Conservation (phyloP, 768 basidiomycete species). For the Boletus vinaceobasis region DNA sequence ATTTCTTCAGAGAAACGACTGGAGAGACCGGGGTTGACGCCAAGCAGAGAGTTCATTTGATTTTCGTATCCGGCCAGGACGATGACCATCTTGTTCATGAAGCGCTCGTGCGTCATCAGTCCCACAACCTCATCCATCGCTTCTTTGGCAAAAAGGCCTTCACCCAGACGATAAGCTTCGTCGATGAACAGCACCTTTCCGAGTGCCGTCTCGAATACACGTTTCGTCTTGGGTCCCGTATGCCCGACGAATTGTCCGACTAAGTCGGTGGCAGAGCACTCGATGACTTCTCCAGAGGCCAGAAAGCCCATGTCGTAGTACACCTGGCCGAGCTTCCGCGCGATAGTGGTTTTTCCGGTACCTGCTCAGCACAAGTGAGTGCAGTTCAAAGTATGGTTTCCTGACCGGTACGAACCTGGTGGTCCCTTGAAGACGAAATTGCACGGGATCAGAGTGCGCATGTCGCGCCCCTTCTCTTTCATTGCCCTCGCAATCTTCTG, state of each 20-base stretch:
- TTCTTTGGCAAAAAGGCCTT: neutral
- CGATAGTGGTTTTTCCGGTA: neutral
- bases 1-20: neutral
- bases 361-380: neutral
- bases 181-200: neutral
- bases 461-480: neutral
- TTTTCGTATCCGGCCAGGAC: neutral
- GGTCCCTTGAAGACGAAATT: neutral
- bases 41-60: neutral
- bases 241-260: neutral
- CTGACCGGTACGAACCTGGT: neutral
- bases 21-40: neutral
- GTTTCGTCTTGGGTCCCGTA: neutral
- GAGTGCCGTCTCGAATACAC: neutral
- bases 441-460: neutral
- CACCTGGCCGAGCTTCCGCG: neutral
- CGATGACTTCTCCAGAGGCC: neutral
- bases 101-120: neutral
- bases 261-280: neutral
- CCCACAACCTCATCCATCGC: neutral
- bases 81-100: neutral
- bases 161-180: neutral
- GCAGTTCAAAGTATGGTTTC: neutral
- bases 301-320: neutral
- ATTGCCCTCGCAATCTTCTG: neutral